phyloP scores from a whole-genome alignment of 2,329 filamentous ascomycete genomes.

The Madurella mycetomatis region DNA sequence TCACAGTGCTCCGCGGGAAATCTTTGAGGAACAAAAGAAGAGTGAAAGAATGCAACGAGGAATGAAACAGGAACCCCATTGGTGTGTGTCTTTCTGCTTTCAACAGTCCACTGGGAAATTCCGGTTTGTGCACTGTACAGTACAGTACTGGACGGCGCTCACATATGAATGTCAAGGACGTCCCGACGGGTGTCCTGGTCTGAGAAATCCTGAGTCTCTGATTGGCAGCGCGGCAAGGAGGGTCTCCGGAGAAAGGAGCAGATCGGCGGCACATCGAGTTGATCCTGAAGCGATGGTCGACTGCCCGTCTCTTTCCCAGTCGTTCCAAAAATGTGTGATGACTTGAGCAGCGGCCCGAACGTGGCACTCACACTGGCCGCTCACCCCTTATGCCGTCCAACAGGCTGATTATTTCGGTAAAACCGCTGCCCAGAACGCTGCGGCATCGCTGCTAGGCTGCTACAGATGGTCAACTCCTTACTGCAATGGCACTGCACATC shows the following conservation, averaged over 20 bases:
- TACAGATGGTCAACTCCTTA: not conserved
- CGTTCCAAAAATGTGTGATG: constrained; percentile 12
- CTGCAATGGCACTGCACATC: not conserved
- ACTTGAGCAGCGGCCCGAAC: constrained; percentile 13
- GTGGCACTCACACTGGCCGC: constrained; percentile 7
- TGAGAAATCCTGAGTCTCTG: not conserved
- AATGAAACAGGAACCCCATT: no score
- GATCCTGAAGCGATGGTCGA: not conserved
- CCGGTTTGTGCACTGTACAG: no score
- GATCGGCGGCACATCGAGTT: constrained; percentile 8
- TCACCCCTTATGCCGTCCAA: not conserved
- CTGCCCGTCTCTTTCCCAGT: not conserved
- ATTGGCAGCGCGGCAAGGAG: not conserved
- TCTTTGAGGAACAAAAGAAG: no score
- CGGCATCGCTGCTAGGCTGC: not conserved
- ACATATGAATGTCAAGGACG: no score
- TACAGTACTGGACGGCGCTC: no score
- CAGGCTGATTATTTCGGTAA: constrained; percentile 6
- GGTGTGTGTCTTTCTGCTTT: no score
- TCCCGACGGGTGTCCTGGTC: no score
- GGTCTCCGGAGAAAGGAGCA: not conserved
- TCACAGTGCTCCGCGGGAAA: no score
- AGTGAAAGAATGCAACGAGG: no score
- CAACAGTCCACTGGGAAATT: no score
- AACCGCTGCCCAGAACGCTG: not conserved